These are phyloP conservation scores for Pythium dissotocum DNA, from an alignment of 352 stramenopile species.

Conservation along the genomic window DNA sequence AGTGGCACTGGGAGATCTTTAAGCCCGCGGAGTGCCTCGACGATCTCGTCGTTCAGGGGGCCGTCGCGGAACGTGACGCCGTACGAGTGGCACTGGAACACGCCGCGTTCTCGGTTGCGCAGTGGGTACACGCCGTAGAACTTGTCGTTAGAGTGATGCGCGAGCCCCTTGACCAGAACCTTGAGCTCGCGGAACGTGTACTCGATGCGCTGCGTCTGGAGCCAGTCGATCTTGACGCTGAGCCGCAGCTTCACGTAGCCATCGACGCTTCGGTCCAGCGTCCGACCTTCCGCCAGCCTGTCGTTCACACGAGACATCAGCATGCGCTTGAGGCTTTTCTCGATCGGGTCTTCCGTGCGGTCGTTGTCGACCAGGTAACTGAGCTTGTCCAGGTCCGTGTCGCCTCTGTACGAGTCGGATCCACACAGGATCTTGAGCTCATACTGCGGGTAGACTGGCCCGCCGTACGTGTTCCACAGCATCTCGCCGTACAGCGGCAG, in stretches of 20 bases:
- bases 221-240: not conserved
- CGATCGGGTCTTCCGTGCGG: not conserved
- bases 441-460: not conserved
- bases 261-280: not conserved
- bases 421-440: not conserved
- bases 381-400: not conserved
- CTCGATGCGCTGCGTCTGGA: not conserved
- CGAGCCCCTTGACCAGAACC: not conserved
- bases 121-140: not conserved
- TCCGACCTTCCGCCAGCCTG: not conserved
- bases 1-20: not conserved
- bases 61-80: not conserved
- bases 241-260: not conserved
- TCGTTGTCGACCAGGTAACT: not conserved
- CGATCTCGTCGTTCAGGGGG: not conserved
- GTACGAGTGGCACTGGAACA: not conserved
- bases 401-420: not conserved
- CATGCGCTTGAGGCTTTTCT: not conserved
- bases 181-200: not conserved
- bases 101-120: not conserved
- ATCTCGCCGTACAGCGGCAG: conserved; percentile 9
- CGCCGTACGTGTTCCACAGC: not conserved
- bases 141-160: not conserved
- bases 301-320: not conserved
- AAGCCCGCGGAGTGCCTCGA: not conserved